These are phyloP conservation scores for Sphaerulina vaccinii DNA, from an alignment of 2,329 filamentous ascomycete species.

Conservation along the genomic window DNA sequence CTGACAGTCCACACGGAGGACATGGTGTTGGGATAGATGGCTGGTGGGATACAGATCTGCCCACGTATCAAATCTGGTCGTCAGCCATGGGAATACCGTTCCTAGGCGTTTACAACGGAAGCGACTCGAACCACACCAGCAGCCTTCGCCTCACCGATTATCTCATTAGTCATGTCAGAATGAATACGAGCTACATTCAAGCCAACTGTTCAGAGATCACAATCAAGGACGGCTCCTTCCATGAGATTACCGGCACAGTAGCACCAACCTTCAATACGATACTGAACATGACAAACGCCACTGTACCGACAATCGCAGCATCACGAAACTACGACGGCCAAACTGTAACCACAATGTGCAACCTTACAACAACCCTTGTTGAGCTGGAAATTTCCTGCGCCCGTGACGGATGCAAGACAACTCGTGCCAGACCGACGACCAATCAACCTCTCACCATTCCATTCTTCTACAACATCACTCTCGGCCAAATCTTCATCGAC, in stretches of 20 bases:
- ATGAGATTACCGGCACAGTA: not conserved
- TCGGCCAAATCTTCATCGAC: constrained; percentile 3
- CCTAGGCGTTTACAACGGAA: not conserved
- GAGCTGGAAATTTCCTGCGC: not conserved
- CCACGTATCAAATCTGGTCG: not conserved
- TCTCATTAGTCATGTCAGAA: not conserved
- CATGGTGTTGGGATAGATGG: not conserved
- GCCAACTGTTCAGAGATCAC: constrained; percentile 2
- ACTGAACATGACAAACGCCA: constrained; percentile 2
- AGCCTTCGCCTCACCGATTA: not conserved
- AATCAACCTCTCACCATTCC: not conserved
- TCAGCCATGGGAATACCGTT: not conserved
- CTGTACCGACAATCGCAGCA: not conserved
- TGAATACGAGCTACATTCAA: constrained; percentile 5
- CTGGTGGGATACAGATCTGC: constrained; percentile 4
- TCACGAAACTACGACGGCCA: not conserved
- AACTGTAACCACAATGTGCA: not conserved
- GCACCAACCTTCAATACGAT: constrained; percentile 1
- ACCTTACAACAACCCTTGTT: not conserved
- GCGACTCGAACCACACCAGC: not conserved
- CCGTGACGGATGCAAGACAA: not conserved
- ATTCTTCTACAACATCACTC: constrained; percentile 1
- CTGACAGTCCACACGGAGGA: constrained; percentile 1
- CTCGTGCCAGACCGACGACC: not conserved
- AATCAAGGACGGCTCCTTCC: not conserved